These are phyloP conservation scores for Cenococcum geophilum DNA, from an alignment of 495 filamentous ascomycete genomes.

Conservation along the genomic window DNA sequence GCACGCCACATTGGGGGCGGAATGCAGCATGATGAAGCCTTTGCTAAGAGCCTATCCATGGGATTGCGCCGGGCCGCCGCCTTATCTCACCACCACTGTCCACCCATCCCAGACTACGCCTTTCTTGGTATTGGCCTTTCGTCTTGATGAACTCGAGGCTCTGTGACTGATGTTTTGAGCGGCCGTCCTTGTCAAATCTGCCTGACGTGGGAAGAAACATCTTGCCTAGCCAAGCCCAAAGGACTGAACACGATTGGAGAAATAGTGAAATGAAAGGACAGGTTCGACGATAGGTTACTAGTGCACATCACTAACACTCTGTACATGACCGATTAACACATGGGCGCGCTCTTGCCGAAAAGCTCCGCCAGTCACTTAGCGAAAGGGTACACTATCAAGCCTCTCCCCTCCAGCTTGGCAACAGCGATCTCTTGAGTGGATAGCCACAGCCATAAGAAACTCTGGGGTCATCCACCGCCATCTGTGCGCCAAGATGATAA, in stretches of 20 bases:
- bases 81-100: not conserved
- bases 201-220: not conserved
- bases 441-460: constrained; percentile 10
- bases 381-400: not conserved
- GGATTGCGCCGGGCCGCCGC: not conserved
- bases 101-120: not conserved
- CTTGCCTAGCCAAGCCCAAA: not conserved
- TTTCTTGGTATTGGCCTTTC: constrained; percentile 3
- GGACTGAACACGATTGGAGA: not conserved
- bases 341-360: not conserved
- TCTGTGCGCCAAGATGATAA: constrained; percentile 10
- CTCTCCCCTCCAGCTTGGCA: constrained; percentile 16
- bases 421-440: constrained; percentile 15
- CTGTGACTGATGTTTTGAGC: not conserved
- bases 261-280: constrained; percentile 2
- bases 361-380: not conserved
- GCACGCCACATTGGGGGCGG: constrained; percentile 10
- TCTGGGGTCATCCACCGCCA: constrained; percentile 7
- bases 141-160: not conserved
- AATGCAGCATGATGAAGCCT: constrained; percentile 12
- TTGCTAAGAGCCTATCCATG: not conserved
- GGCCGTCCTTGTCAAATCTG: not conserved
- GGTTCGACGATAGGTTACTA: not conserved
- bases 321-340: not conserved
- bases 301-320: not conserved